Evolutionary conservation across 306 rosid genomes (phyloP), one percentile per base, ranked within the genome.

Genomic region (Prunus armeniaca): DNA sequence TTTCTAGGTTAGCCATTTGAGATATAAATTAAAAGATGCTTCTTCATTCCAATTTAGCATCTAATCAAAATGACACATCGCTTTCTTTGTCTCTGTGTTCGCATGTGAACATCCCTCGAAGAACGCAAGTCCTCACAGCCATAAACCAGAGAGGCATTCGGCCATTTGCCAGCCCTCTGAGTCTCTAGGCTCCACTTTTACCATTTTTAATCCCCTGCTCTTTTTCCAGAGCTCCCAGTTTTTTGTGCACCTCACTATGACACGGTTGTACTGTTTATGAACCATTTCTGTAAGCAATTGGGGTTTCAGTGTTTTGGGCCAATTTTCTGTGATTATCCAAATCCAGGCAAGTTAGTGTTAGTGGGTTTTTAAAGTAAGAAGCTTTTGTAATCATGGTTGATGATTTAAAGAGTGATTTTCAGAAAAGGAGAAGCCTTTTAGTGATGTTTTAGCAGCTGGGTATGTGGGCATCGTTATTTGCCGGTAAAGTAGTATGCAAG

Each of bases 61-160:
- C 46, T 7, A 27, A 61, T 47, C 3, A 18, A 10, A 17, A 46
- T 51, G 84, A 74, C 85, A 79, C 78, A 86, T 86, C 91, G 72
- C 77, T 77, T 72, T 84, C 78, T 78, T 62, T 81, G 66, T 83
- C 65, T 78, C 79, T 84, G 82, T 77, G 87, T 82, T 87, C 88
- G 89, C 98, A 90, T 90, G 96, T 90, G 98, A 91, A 73, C 32
- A 22, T 79, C 80, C 80, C 93, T 88, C 73, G 88, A 84, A 76
- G 82, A 75, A 70, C 69, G 93, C 76, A 84, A 72, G 69, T 43
- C 84, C 85, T 54, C 65, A 82, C 86, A 74, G 81, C 88, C 85
- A 86, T 71, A 79, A 77, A 85, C 86, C 81, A 82, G 79, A 32
- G 67, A 79, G 79, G 66, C 76, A 55, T 80, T 79, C 73, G 81